A percentile compares a stretch with the other conserved stretches of the same genome.
Evolutionary conservation across 345 rosid genomes (phyloP).

Genomic region (Euphorbia pulcherrima): DNA sequence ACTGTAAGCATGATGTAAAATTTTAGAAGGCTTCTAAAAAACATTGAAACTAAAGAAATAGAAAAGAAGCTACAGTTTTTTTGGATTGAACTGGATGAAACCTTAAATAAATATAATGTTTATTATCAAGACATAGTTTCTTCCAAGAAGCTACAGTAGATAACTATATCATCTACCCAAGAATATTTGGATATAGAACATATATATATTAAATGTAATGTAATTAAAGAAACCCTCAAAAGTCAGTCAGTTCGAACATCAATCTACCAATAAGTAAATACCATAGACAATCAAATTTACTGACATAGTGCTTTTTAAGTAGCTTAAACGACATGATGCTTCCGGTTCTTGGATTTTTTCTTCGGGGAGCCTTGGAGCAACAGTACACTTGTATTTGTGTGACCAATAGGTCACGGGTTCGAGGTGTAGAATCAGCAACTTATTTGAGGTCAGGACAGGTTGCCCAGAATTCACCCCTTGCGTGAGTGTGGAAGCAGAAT

Average conservation of each 20-base stretch:
- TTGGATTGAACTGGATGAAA: not conserved
- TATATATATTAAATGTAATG: not conserved
- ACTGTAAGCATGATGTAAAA: too few species aligned
- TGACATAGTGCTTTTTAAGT: not conserved
- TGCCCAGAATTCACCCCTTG: too few species aligned
- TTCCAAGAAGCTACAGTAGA: not conserved
- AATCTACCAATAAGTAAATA: not conserved
- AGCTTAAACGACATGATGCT: not conserved
- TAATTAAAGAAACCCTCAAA: not conserved
- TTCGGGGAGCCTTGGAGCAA: too few species aligned
- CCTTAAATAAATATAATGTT: not conserved
- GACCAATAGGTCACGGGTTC: too few species aligned
- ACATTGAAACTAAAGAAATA: too few species aligned
- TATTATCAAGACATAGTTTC: constrained; percentile 5
- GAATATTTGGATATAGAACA: not conserved
- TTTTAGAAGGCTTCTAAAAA: too few species aligned
- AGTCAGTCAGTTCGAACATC: not conserved
- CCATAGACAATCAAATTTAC: not conserved
- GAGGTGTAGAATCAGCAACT: too few species aligned
- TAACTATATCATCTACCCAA: not conserved
- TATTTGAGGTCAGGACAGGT: too few species aligned
- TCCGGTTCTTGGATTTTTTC: not conserved
- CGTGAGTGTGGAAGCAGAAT: too few species aligned
- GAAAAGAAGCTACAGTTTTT: not conserved
- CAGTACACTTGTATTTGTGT: too few species aligned